Percentiles rank a stretch among this genome's conserved stretches.
These are phyloP conservation scores for Rhinocladiella similis DNA, from an alignment of 2,329 filamentous ascomycete species.

Conservation along the genomic window DNA sequence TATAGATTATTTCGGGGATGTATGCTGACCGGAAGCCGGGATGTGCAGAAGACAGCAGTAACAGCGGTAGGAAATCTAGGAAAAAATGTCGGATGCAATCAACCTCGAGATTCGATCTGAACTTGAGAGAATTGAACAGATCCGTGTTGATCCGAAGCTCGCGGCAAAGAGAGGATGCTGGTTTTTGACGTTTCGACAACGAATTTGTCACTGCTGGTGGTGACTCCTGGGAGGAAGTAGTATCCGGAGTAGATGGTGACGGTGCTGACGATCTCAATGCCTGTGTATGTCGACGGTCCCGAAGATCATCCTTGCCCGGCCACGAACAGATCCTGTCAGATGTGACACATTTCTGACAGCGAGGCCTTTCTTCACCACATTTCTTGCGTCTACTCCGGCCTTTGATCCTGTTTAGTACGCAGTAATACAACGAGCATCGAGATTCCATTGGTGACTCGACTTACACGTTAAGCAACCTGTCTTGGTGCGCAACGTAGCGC, in stretches of 20 bases:
- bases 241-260: background rate
- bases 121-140: slow-evolving; percentile 9
- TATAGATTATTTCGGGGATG: slow-evolving; percentile 15
- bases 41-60: slow-evolving; percentile 15
- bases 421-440: no score
- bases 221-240: background rate
- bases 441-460: background rate
- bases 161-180: slow-evolving; percentile 9
- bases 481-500: slow-evolving; percentile 20
- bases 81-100: slow-evolving; percentile 20
- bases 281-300: slow-evolving; percentile 19
- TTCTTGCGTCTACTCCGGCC: slow-evolving; percentile 18
- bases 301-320: slow-evolving; percentile 18
- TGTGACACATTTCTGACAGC: slow-evolving; percentile 20
- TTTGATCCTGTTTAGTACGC: background rate
- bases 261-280: slow-evolving; percentile 7
- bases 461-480: slow-evolving; percentile 22
- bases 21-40: slow-evolving; percentile 13
- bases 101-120: slow-evolving; percentile 20
- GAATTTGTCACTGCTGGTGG: background rate
- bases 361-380: slow-evolving; percentile 16
- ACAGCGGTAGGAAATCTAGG: slow-evolving; percentile 8
- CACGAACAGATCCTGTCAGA: slow-evolving; percentile 19
- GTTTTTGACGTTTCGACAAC: background rate
- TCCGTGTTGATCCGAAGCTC: slow-evolving; percentile 13